Evolutionary conservation across 1,284 basidiomycete genomes (phyloP).

Genomic region (Mycena citricolor): DNA sequence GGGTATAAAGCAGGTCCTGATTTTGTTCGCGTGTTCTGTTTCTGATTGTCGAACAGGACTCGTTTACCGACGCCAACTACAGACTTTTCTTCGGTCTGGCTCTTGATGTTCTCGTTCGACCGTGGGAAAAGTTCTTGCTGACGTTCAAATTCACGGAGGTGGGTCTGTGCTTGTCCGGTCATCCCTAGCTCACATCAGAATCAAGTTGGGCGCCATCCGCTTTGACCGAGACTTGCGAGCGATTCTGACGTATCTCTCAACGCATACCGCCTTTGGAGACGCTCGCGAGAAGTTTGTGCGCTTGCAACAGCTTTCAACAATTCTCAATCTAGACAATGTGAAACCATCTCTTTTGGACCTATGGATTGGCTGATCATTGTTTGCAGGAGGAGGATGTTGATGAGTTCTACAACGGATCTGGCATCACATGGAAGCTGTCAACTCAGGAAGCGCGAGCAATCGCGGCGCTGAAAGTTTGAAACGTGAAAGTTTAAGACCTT

Average conservation of each 20-base stretch:
- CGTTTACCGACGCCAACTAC: constrained; percentile 87
- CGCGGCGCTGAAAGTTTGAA: constrained; percentile 59
- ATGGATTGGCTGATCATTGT: constrained; percentile 3
- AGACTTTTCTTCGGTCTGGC: constrained; percentile 81
- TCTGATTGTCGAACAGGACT: constrained; percentile 49
- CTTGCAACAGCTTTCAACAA: constrained; percentile 89
- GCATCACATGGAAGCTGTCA: constrained; percentile 86
- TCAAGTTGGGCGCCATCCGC: constrained; percentile 96
- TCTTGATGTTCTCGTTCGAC: constrained; percentile 83
- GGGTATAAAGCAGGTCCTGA: constrained; percentile 77
- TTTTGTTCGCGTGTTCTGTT: not conserved
- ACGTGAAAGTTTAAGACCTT: constrained; percentile 5
- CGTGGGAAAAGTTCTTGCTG: constrained; percentile 90
- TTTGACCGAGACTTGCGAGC: constrained; percentile 93
- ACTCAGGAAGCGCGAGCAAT: constrained; percentile 77
- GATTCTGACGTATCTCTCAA: constrained; percentile 79
- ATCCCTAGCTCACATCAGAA: constrained; percentile 67
- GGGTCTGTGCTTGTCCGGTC: constrained; percentile 4
- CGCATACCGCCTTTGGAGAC: constrained; percentile 85
- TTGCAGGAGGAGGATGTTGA: constrained; percentile 85
- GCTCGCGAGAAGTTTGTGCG: constrained; percentile 89
- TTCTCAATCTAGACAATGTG: constrained; percentile 88
- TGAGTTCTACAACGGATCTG: constrained; percentile 89
- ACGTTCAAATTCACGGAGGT: constrained; percentile 89
- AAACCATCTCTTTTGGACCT: constrained; percentile 29